Evolutionary conservation across 495 filamentous ascomycete genomes (phyloP), one percentile per base, ranked within the genome.

Genomic region (Penicillium alfredii): DNA sequence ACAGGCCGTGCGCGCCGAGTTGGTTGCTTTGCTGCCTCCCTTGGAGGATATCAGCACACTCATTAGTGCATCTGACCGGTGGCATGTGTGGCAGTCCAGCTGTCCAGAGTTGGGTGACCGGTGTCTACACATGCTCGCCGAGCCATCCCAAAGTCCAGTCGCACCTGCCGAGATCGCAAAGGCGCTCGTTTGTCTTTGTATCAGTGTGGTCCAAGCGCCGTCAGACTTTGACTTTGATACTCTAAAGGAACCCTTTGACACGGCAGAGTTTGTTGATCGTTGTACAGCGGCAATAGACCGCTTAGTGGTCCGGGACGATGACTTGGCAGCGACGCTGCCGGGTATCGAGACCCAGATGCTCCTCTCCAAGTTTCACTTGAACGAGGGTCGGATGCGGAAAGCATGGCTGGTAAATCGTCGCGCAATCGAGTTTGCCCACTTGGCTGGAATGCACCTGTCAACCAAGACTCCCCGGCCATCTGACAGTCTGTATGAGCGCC

Each of bases 271-370:
- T 21, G 25, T 56, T 12, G 55, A 62, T 11, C 53, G 38, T 5
- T 68, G 62, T 32, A 44, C 67, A 6, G 51, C 38, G 3, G 44
- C 46, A 1, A 60, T 68, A 10, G 65, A 72, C 22, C 58, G 58
- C 8, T 49, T 68, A 11, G 51, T 77, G 7, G 41, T 66, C 9
- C 44, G 55, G 9, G 69, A 76, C 35, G 73, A 75, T 38, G 67
- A 72, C 25, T 60, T 68, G 35, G 55, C 61, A 4, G 60, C 56
- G 2, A 74, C 66, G 0, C 41, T 76, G 0, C 67, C 74, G 20
- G 71, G 70, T 5, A 60, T 78, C 26, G 71, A 75, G 45, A 69
- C 61, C 37, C 54, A 72, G 23, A 40, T 67, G 27, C 42, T 78
- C 4, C 52, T 64, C 11, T 54, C 59, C 7, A 76, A 73, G 34